phyloP scores from a whole-genome alignment of 305 asterid genomes.

The Caryopteris hybrid region DNA sequence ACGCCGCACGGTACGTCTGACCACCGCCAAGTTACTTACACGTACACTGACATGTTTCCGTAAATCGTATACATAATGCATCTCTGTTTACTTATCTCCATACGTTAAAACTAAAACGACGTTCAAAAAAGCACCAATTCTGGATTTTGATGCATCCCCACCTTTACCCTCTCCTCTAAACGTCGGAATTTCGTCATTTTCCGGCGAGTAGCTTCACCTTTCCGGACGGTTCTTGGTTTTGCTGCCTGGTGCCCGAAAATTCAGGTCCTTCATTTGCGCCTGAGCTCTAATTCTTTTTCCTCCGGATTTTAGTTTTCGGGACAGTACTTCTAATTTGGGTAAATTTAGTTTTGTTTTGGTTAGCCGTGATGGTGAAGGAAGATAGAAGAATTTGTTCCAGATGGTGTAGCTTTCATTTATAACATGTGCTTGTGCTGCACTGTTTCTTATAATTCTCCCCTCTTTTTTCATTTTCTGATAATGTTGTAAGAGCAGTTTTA shows the following conservation, averaged over 20 bases:
- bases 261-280: constrained; percentile 30
- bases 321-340: too few relatives aligned
- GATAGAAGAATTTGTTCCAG: not conserved
- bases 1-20: too few relatives aligned
- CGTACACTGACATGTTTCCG: too few relatives aligned
- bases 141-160: constrained; percentile 30
- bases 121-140: constrained; percentile 7
- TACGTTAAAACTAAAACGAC: not conserved
- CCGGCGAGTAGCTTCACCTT: constrained; percentile 26
- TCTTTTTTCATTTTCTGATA: too few relatives aligned
- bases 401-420: not conserved
- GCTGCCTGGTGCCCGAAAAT: constrained; percentile 21
- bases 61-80: not conserved
- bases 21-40: not conserved
- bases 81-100: not conserved
- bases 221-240: constrained; percentile 15
- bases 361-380: not conserved
- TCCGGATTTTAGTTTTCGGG: not conserved
- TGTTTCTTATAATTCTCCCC: not conserved
- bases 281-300: not conserved
- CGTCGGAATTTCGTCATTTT: constrained; percentile 21
- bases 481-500: too few relatives aligned
- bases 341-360: not conserved
- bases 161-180: constrained; percentile 19
- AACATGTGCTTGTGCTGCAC: not conserved